Percentiles rank a stretch among this genome's conserved stretches.
Conservation (phyloP, 192 early-diverging fungal species). For the Coemansia sp. region DNA sequence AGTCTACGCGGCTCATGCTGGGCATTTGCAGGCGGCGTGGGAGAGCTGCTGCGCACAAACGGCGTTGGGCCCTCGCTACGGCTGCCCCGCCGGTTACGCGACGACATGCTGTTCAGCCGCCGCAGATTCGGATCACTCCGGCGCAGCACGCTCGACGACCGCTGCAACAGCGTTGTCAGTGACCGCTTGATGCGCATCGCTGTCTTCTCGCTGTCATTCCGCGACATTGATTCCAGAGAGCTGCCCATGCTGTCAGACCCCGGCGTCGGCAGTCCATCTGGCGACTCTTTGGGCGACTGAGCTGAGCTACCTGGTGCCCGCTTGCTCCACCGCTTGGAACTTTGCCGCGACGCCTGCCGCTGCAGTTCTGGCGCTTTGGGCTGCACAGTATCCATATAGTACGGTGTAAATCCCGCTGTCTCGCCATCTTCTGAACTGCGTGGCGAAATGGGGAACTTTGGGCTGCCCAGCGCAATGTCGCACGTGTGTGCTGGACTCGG, state of each 20-base stretch:
- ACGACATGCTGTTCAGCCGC: constrained; percentile 1
- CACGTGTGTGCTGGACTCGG: neutral
- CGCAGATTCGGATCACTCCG: constrained; percentile 8
- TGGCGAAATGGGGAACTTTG: constrained; percentile 28
- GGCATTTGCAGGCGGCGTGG: constrained; percentile 3
- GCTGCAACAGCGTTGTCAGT: constrained; percentile 37
- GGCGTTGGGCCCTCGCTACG: constrained; percentile 11
- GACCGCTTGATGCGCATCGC: constrained; percentile 41
- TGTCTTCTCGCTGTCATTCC: neutral
- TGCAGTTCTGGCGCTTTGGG: constrained; percentile 40
- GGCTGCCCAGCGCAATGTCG: constrained; percentile 15
- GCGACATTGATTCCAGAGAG: constrained; percentile 24
- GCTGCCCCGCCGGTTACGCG: neutral
- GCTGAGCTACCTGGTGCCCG: neutral
- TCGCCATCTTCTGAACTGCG: constrained; percentile 1
- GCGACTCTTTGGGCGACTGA: neutral
- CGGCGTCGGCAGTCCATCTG: constrained; percentile 22
- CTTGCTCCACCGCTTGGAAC: neutral
- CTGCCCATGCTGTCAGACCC: constrained; percentile 5
- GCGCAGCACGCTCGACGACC: constrained; percentile 40
- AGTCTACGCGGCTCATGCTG: neutral
- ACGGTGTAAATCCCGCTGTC: constrained; percentile 30
- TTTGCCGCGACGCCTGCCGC: constrained; percentile 4
- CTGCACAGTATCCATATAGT: constrained; percentile 35
- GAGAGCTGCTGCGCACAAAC: constrained; percentile 8